phyloP scores from a whole-genome alignment of 148 eudicot genomes.

The Cornus florida region DNA sequence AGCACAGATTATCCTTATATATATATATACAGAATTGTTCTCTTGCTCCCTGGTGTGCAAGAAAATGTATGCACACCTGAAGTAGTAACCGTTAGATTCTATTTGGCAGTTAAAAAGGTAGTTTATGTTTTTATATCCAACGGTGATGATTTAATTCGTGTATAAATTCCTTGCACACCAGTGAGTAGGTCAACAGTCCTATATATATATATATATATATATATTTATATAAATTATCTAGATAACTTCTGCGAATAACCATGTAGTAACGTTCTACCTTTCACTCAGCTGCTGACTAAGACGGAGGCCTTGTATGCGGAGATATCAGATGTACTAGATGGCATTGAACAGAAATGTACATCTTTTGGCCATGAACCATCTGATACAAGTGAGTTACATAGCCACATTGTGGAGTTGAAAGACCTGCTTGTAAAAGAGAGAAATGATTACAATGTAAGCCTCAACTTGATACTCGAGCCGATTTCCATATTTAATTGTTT shows the following conservation, averaged over 20 bases:
- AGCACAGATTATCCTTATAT: neutral
- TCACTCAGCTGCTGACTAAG: constrained; percentile 62
- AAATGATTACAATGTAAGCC: constrained; percentile 58
- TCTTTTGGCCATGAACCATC: constrained; percentile 43
- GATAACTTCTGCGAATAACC: neutral
- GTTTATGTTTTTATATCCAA: too few species aligned
- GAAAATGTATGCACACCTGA: too few species aligned
- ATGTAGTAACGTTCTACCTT: neutral
- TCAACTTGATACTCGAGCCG: neutral
- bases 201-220: too few species aligned
- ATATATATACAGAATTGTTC: too few species aligned
- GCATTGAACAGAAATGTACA: constrained; percentile 59
- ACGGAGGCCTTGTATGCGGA: constrained; percentile 60
- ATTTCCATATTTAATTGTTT: neutral
- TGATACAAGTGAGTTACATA: constrained; percentile 48
- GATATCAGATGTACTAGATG: constrained; percentile 45
- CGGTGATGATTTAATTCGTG: too few species aligned
- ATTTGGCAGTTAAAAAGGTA: too few species aligned
- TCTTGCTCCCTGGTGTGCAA: too few species aligned
- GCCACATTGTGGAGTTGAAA: constrained; percentile 62
- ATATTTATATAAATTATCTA: neutral
- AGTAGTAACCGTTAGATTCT: too few species aligned
- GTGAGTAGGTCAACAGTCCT: too few species aligned
- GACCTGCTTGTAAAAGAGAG: constrained; percentile 60
- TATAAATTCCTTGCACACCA: too few species aligned